Percentiles rank a stretch among this genome's conserved stretches.
Conservation (phyloP, 225 moss, liverwort and hornwort species). For the Polytrichum formosum region DNA sequence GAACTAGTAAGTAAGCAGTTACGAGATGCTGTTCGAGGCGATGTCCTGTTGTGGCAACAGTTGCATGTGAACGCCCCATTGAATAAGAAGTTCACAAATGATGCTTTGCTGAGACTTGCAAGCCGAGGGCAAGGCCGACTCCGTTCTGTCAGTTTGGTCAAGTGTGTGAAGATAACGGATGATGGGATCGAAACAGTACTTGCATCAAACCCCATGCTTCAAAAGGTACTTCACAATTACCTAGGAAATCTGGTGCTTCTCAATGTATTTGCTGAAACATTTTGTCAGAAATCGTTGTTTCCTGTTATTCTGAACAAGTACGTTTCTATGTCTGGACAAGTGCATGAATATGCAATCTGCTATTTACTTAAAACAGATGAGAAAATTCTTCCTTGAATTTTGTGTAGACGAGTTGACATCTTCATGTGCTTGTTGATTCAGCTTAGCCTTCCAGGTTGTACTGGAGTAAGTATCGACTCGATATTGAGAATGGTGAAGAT, state of each 20-base stretch:
- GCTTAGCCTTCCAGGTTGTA: slow-evolving; percentile 72
- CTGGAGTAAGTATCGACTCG: slow-evolving; percentile 33
- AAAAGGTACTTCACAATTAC: slow-evolving; percentile 38
- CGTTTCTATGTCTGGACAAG: too few species aligned
- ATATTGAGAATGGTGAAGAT: slow-evolving; percentile 46
- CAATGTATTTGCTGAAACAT: too few species aligned
- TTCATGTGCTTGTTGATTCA: slow-evolving; percentile 22
- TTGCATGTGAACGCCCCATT: slow-evolving; percentile 46
- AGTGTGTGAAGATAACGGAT: slow-evolving; percentile 41
- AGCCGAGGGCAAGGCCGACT: slow-evolving; percentile 51
- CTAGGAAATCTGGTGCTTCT: neutral
- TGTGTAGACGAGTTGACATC: neutral
- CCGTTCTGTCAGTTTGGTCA: slow-evolving; percentile 37
- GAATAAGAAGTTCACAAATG: slow-evolving; percentile 46
- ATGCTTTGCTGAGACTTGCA: slow-evolving; percentile 40
- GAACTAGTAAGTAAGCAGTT: slow-evolving; percentile 53
- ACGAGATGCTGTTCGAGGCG: slow-evolving; percentile 50
- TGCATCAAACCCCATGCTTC: slow-evolving; percentile 48
- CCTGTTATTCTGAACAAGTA: too few species aligned
- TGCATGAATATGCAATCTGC: too few species aligned
- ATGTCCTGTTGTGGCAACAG: slow-evolving; percentile 59
- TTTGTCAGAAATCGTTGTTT: neutral
- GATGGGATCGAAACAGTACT: slow-evolving; percentile 35
- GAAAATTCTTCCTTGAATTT: too few species aligned
- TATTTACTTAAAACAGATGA: too few species aligned